Base-by-base conservation (phyloP, 1,284 basidiomycete genomes). In the Ceratobasidium sp. region DNA sequence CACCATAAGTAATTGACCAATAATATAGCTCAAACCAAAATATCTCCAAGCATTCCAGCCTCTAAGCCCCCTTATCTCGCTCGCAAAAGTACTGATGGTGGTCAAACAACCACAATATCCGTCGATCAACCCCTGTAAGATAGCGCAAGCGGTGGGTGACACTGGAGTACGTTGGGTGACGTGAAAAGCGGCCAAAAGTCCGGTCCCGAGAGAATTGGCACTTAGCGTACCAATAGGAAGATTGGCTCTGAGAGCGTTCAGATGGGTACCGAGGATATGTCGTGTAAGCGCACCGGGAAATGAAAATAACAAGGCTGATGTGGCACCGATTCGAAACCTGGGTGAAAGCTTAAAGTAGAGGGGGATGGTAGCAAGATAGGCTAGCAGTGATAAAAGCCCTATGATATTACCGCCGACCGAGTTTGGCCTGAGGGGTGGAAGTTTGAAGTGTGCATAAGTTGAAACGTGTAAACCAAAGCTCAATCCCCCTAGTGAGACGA, bases 21-120 rank as follows among this genome's bases (percentile, higher is more conserved):
- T 77, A 25, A 84, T 76, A 80, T 90, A 88, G 74, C 91, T 95
- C 44, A 85, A 74, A 1, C 83, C 72, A 21, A 84, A 85, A 77
- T 98, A 98, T 41, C 85, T 74, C 80, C 84, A 86, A 29, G 85
- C 84, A 73, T 82, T 84, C 74, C 81, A 77, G 11, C 81, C 77
- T 53, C 79, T 80, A 60, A 97, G 78, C 2, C 84, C 83, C 6
- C 82, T 78, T 36, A 93, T 78, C 77, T 99, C 97, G 2, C 88
- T 87, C 1, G 87, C 89, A 76, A 98, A 96, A 11, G 95, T 99
- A 78, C 91, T 95, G 71, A 99, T 84, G 0, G 97, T 99, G 2
- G 90, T 95, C 72, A 99, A 80, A 78, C 93, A 95, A 7, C 95
- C 97, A 76, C 95, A 98, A 75, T 95, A 98, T 1, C 97, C 97